These are phyloP conservation scores for Pythium oligandrum DNA, from an alignment of 352 stramenopile species.

Conservation along the genomic window DNA sequence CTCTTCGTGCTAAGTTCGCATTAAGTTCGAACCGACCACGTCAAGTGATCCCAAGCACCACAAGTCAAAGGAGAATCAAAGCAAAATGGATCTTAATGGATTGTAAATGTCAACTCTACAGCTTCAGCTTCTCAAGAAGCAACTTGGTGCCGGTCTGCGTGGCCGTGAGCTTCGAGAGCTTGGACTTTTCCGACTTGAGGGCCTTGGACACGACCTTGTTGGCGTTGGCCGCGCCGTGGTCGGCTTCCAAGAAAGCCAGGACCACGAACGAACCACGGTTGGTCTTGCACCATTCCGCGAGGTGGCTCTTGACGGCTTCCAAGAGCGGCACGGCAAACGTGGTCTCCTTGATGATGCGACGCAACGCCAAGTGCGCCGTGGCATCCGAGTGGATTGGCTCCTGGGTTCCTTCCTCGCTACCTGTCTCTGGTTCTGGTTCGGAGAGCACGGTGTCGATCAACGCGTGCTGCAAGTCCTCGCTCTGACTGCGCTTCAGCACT, in stretches of 20 bases:
- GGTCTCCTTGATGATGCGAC: constrained; percentile 76
- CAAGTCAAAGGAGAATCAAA: no score
- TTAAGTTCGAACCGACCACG: no score
- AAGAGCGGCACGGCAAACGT: constrained; percentile 48
- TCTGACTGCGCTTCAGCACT: constrained; percentile 62
- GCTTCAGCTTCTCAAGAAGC: constrained; percentile 80
- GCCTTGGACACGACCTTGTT: constrained; percentile 49
- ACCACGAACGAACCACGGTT: constrained; percentile 86
- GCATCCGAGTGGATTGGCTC: constrained; percentile 71
- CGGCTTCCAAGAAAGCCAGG: constrained; percentile 70
- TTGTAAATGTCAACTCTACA: constrained; percentile 1
- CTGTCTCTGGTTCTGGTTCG: constrained; percentile 26
- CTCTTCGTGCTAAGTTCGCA: no score
- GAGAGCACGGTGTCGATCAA: constrained; percentile 42
- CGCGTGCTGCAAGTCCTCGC: constrained; percentile 37
- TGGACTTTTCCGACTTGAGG: constrained; percentile 48
- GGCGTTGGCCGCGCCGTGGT: constrained; percentile 46
- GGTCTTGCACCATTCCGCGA: constrained; percentile 47
- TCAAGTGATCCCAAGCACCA: no score
- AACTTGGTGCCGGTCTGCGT: constrained; percentile 75
- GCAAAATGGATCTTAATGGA: no score
- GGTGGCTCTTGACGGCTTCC: constrained; percentile 33
- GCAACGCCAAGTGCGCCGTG: constrained; percentile 68
- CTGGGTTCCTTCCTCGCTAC: constrained; percentile 9
- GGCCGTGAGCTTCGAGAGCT: constrained; percentile 54